phyloP scores from a whole-genome alignment of 2,329 filamentous ascomycete species.

The Paraphaeosphaeria minitans region DNA sequence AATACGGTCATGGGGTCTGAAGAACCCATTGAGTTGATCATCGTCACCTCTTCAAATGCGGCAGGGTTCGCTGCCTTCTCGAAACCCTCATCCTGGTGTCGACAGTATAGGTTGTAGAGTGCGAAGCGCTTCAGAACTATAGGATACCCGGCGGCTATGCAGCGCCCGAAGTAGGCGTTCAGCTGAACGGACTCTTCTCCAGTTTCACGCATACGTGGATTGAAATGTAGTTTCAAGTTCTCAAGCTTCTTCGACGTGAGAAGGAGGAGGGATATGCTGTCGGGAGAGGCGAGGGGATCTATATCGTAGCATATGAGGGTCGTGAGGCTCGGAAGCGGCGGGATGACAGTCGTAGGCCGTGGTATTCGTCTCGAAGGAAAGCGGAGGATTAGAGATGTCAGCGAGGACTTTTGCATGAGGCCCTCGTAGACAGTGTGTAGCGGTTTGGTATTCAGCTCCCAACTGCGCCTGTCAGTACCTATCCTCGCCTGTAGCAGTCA shows the following conservation, averaged over 20 bases:
- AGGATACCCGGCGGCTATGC: conserved; percentile 53
- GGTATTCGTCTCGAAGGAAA: conserved; percentile 63
- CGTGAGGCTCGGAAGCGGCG: conserved; percentile 61
- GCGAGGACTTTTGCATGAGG: conserved; percentile 54
- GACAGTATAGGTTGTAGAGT: conserved; percentile 64
- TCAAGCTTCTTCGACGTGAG: conserved; percentile 59
- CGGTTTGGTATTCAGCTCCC: conserved; percentile 66
- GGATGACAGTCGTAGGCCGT: conserved; percentile 61
- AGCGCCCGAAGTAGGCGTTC: conserved; percentile 62
- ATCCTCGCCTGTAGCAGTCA: not conserved
- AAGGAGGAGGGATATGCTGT: conserved; percentile 64
- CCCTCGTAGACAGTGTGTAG: conserved; percentile 64
- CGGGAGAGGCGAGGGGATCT: conserved; percentile 67
- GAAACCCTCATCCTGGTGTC: conserved; percentile 54
- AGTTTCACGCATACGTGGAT: conserved; percentile 63
- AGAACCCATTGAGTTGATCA: conserved; percentile 59
- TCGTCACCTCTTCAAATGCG: conserved; percentile 55
- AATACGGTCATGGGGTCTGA: conserved; percentile 57
- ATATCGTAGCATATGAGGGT: conserved; percentile 63
- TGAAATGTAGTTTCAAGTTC: conserved; percentile 64
- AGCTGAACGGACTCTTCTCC: conserved; percentile 63
- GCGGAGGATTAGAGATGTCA: conserved; percentile 60
- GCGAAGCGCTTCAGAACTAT: conserved; percentile 57
- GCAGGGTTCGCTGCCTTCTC: conserved; percentile 50
- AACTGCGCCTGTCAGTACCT: conserved; percentile 48